A percentile compares a stretch with the other conserved stretches of the same genome.
Evolutionary conservation across 139 green algal genomes (phyloP).

Genomic region (Chlamydomonas schloesseri): DNA sequence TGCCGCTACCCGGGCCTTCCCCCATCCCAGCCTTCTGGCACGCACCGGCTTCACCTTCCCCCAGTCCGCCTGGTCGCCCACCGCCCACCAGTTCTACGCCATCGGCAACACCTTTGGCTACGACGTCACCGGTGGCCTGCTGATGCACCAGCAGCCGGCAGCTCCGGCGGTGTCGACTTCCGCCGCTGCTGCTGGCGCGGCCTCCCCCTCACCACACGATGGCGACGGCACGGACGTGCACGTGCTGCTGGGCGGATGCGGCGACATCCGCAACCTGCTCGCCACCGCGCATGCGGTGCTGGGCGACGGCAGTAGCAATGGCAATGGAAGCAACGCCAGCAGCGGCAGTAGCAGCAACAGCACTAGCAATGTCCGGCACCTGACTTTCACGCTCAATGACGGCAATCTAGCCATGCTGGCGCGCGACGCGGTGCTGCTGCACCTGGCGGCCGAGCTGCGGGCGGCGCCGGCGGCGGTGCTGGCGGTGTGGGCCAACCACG

Average conservation of each 20-base stretch:
- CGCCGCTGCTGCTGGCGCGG: too few relatives aligned
- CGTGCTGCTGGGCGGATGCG: conserved; percentile 39
- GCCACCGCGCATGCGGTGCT: neutral
- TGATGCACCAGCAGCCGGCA: too few relatives aligned
- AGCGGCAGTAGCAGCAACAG: neutral
- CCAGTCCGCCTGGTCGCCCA: conserved; percentile 13
- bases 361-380: neutral
- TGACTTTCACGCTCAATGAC: conserved; percentile 44
- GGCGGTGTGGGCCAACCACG: conserved; percentile 45
- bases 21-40: neutral
- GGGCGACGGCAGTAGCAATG: neutral
- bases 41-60: conserved; percentile 41
- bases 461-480: conserved; percentile 32
- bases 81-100: conserved; percentile 39
- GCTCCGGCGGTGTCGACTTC: too few relatives aligned
- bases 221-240: neutral
- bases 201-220: too few relatives aligned
- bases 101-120: conserved; percentile 43
- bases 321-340: too few relatives aligned
- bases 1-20: neutral
- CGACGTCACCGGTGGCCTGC: conserved; percentile 11
- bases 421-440: conserved; percentile 44
- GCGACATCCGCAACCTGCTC: conserved; percentile 45
- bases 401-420: conserved; percentile 48
- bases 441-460: conserved; percentile 16